Conservation (phyloP, 2,329 filamentous ascomycete genomes). For the Cercospora sp. region DNA sequence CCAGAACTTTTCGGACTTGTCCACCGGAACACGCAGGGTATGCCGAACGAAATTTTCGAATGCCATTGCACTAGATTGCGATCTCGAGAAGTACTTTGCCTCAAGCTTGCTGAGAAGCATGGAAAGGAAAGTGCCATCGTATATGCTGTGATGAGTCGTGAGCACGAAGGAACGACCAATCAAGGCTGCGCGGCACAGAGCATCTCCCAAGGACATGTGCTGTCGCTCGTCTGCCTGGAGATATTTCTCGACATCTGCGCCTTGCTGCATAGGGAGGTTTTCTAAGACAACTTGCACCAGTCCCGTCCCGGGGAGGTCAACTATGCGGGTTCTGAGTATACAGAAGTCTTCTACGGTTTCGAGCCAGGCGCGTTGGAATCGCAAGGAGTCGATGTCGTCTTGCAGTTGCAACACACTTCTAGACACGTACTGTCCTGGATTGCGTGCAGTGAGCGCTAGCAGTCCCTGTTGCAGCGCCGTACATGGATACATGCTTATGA, state of each 20-base stretch:
- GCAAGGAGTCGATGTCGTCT: constrained; percentile 35
- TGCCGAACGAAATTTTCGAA: constrained; percentile 3
- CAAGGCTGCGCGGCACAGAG: constrained; percentile 47
- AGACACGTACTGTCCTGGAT: constrained; percentile 55
- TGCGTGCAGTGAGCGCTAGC: constrained; percentile 55
- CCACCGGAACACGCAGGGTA: neutral
- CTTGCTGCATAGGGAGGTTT: constrained; percentile 36
- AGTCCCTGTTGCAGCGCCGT: constrained; percentile 35
- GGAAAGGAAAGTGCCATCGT: constrained; percentile 10
- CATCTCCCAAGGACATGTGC: constrained; percentile 45
- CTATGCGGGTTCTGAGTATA: constrained; percentile 6
- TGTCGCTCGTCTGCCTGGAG: constrained; percentile 39
- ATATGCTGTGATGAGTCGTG: constrained; percentile 23
- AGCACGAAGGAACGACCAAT: constrained; percentile 23
- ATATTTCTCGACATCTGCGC: constrained; percentile 36
- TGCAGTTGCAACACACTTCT: constrained; percentile 34
- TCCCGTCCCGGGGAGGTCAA: constrained; percentile 12
- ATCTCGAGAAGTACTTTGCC: neutral
- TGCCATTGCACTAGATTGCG: neutral
- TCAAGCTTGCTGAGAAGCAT: constrained; percentile 5
- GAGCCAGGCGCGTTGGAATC: constrained; percentile 38
- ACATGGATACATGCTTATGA: constrained; percentile 55
- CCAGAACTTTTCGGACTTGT: neutral
- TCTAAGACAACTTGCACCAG: constrained; percentile 31
- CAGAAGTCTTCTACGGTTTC: neutral